Percentiles rank a stretch among this genome's conserved stretches.
These are phyloP conservation scores for Moniliella sp. DNA, from an alignment of 1,284 basidiomycete genomes.

Conservation along the genomic window DNA sequence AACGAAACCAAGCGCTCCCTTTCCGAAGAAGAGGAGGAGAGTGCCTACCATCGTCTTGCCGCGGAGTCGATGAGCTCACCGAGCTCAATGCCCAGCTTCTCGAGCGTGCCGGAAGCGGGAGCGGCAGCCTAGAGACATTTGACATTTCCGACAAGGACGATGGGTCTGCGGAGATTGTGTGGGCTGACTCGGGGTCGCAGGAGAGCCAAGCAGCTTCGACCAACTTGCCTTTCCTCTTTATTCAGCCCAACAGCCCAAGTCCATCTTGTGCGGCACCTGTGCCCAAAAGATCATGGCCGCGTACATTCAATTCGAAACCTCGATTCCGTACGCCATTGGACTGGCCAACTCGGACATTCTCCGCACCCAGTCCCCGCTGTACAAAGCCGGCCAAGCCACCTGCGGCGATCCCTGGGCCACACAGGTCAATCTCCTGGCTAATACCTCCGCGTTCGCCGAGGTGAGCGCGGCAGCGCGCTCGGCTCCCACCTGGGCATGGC, in stretches of 20 bases:
- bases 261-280: conserved; percentile 17
- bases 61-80: neutral
- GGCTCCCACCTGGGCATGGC: no score
- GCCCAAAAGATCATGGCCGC: conserved; percentile 15
- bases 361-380: conserved; percentile 15
- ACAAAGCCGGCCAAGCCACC: conserved; percentile 11
- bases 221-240: conserved; percentile 24
- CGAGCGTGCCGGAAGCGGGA: neutral
- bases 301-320: conserved; percentile 23
- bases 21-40: neutral
- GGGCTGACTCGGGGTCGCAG: no score
- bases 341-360: conserved; percentile 11
- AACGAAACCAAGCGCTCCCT: conserved; percentile 1
- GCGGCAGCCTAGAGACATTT: neutral
- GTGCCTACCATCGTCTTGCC: neutral
- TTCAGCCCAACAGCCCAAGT: conserved; percentile 12
- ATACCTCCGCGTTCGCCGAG: conserved; percentile 13
- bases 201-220: conserved; percentile 2
- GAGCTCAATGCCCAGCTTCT: neutral
- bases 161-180: no score
- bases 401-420: conserved; percentile 12
- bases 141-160: conserved; percentile 1
- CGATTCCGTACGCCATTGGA: conserved; percentile 22
- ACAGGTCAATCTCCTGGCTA: conserved; percentile 14
- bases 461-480: conserved; percentile 8